phyloP scores from a whole-genome alignment of 257 asterid genomes.

The Solanum verrucosum region DNA sequence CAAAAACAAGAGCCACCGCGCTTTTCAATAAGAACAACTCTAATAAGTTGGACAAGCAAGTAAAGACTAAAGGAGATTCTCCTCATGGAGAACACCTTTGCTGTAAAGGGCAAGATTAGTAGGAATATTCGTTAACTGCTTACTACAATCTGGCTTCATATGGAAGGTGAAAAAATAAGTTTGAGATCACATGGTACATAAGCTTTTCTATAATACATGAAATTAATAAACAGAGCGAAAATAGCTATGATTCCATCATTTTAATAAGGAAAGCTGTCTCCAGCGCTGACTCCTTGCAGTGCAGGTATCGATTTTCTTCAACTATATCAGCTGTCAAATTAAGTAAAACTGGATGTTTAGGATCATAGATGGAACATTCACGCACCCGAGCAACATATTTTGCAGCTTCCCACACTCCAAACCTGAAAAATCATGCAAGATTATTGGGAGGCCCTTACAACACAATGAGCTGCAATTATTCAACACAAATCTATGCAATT shows the following conservation, averaged over 20 bases:
- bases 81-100: background rate
- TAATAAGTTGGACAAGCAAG: background rate
- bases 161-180: background rate
- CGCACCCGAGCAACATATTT: conserved; percentile 86
- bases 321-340: conserved; percentile 71
- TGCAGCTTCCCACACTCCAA: conserved; percentile 97
- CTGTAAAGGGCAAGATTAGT: background rate
- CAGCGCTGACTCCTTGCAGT: conserved; percentile 75
- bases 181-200: background rate
- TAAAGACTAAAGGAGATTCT: background rate
- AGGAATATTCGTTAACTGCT: background rate
- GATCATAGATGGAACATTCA: conserved; percentile 63
- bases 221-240: background rate
- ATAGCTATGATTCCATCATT: conserved; percentile 31
- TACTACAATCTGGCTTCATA: background rate
- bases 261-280: conserved; percentile 79
- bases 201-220: background rate
- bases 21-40: background rate
- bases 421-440: conserved; percentile 36
- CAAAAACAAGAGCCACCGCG: background rate
- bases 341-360: conserved; percentile 64
- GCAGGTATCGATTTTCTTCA: conserved; percentile 76
- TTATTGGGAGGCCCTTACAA: background rate
- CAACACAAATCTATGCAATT: background rate
- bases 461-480: background rate